These are phyloP conservation scores for Mucuna pruriens DNA, from an alignment of 306 rosid genomes.

Conservation along the genomic window DNA sequence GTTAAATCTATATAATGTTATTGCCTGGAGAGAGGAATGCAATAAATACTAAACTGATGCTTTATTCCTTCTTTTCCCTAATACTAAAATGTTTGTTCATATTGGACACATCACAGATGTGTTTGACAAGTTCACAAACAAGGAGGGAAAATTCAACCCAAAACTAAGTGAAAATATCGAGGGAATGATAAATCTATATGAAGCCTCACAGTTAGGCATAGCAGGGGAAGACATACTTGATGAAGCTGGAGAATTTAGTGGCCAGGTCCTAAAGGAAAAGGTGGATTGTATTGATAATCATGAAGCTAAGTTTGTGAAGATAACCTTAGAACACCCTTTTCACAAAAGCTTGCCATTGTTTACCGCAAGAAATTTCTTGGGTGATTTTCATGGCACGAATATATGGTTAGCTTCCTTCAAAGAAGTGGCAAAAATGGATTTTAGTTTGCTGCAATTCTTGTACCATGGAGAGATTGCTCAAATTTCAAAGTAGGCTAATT, in stretches of 20 bases:
- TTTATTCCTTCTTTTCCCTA: no score
- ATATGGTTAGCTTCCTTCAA: slow-evolving; percentile 47
- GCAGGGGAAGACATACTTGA: slow-evolving; percentile 43
- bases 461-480: slow-evolving; percentile 50
- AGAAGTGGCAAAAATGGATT: slow-evolving; percentile 55
- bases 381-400: slow-evolving; percentile 32
- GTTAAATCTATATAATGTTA: no score
- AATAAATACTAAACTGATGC: no score
- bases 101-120: slow-evolving; percentile 27
- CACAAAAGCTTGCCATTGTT: slow-evolving; percentile 59
- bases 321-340: slow-evolving; percentile 53
- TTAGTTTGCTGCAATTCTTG: slow-evolving; percentile 35
- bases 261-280: slow-evolving; percentile 24
- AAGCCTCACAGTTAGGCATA: slow-evolving; percentile 47
- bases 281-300: not conserved
- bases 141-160: slow-evolving; percentile 27
- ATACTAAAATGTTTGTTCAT: not conserved
- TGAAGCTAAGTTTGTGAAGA: slow-evolving; percentile 40
- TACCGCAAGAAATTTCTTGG: slow-evolving; percentile 42
- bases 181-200: slow-evolving; percentile 39
- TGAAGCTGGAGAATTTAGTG: slow-evolving; percentile 42
- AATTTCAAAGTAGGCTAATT: slow-evolving; percentile 20
- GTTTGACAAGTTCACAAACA: slow-evolving; percentile 40
- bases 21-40: no score
- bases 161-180: slow-evolving; percentile 22